A percentile compares a stretch with the other conserved stretches of the same genome.
Evolutionary conservation across 163 green algal species (phyloP).

Genomic region (Prototheca stagnorum): DNA sequence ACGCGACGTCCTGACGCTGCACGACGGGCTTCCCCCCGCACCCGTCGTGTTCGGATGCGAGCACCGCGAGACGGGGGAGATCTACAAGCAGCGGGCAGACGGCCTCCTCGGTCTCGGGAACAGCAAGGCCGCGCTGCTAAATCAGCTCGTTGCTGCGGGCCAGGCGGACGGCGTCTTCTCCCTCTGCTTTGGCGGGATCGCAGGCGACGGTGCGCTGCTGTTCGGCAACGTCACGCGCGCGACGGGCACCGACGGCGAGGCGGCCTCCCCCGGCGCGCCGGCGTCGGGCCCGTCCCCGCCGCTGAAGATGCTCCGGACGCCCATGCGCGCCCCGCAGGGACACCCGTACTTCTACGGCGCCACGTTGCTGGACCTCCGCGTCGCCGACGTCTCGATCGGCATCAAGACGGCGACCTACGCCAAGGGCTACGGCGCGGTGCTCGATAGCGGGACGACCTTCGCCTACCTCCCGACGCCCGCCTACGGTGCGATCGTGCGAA

Average conservation of each 20-base stretch:
- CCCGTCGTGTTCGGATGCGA: conserved; percentile 81
- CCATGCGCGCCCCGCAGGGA: too few relatives aligned
- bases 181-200: conserved; percentile 75
- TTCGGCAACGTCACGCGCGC: conserved; percentile 35
- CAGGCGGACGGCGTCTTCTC: conserved; percentile 65
- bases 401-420: conserved; percentile 27
- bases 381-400: conserved; percentile 28
- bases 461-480: conserved; percentile 67
- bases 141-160: conserved; percentile 42
- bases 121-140: conserved; percentile 50
- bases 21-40: conserved; percentile 25
- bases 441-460: conserved; percentile 96
- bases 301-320: conserved; percentile 2
- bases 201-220: conserved; percentile 56
- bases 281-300: conserved; percentile 32
- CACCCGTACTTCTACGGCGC: conserved; percentile 72
- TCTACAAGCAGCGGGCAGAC: conserved; percentile 74
- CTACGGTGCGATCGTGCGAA: conserved; percentile 37
- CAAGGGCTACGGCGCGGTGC: conserved; percentile 68
- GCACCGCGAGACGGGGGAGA: conserved; percentile 72
- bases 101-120: conserved; percentile 81
- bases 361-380: conserved; percentile 32
- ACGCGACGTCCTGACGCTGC: conserved; percentile 46
- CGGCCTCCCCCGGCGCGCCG: conserved; percentile 6
- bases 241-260: background rate